Evolutionary conservation across 192 early-diverging fungal species (phyloP), one percentile per base, ranked within the genome.

Genomic region (Funneliformis mosseae): DNA sequence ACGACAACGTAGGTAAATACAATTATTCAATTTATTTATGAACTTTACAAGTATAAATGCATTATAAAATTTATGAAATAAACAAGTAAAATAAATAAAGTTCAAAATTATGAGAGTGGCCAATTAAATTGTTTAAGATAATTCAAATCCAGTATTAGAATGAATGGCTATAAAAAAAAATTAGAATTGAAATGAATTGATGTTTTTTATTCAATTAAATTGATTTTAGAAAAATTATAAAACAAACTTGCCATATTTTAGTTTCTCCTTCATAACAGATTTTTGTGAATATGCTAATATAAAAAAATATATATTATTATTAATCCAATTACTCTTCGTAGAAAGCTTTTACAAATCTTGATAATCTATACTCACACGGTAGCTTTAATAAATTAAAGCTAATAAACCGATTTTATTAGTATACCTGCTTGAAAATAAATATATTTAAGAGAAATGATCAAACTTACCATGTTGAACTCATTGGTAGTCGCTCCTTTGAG

Each of bases 231-330:
- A n/a, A n/a, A n/a, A 6, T n/a, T 11, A 25, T 25, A 27, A 45
- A 39, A 72, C 45, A 27, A 72, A 46, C 45, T 16, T 73, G 48
- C 71, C 71, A 73, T 73, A 73, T 73, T 73, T 73, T 25, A 73
- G 18, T 27, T 73, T 73, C 38, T 73, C 71, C 48, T 73, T 73
- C 25, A 48, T 46, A 23, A 73, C 27, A 46, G 71, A 50, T n/a
- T 73, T 73, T 25, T n/a, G 27, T n/a, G 45, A 3, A 73, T 73
- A 73, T 23, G 45, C 71, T 73, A 28, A 46, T 21, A 25, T 18
- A 43, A 50, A 21, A 48, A 48, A 4, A 73, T 12, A 14, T 21
- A 48, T 25, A 16, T 8, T 27, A 71, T 16, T 43, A 71, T 10
- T 48, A 39, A 70, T 42, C 39, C 7, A 70, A 21, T 69, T 43